Base-by-base conservation (phyloP, 495 filamentous ascomycete genomes). In the Penicillium mononematosum region DNA sequence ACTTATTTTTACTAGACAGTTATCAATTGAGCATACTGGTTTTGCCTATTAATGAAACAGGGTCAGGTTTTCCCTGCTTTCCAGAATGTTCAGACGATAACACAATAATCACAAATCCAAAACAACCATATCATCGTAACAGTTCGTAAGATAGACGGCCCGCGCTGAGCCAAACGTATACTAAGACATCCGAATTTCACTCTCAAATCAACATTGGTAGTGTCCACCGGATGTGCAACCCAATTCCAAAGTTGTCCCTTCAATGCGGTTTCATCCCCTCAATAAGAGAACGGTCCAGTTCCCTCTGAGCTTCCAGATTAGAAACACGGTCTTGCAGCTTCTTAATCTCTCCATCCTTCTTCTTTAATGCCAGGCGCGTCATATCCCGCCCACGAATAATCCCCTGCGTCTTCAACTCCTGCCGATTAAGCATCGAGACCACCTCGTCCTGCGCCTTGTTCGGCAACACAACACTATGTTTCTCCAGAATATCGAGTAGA, bases 311-410 rank as follows among this genome's bases (percentile, higher is more conserved):
- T 45, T 70, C 63, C 27, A 77, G 49, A 41, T 58, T 58, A 24
- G 58, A 64, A 58, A 72, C 69, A 60, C 64, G 80, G 72, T 53
- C 77, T 55, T 75, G 85, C 75, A 50, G 66, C 74, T 67, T 85
- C 79, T 42, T 84, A 63, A 86, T 83, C 55, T 82, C 78, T 2
- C 73, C 73, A 44, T 91, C 84, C 44, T 86, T 85, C 24, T 75
- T 77, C 64, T 82, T 85, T n/a, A 88, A 58, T 6, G 81, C 79
- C 2, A 77, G 70, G 25, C 90, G 69, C 2, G 82, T 74, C 20
- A 86, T 80, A 53, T 92, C 88, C 5, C 88, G 69, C 0, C 84
- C 86, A 4, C 77, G 77, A 27, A 78, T 73, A 19, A 89, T 76
- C 1, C 88, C 88, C 57, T 74, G 76, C 8, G 70, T 75, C 39